phyloP scores from a whole-genome alignment of 1,284 basidiomycete genomes.

The Somion occarium region DNA sequence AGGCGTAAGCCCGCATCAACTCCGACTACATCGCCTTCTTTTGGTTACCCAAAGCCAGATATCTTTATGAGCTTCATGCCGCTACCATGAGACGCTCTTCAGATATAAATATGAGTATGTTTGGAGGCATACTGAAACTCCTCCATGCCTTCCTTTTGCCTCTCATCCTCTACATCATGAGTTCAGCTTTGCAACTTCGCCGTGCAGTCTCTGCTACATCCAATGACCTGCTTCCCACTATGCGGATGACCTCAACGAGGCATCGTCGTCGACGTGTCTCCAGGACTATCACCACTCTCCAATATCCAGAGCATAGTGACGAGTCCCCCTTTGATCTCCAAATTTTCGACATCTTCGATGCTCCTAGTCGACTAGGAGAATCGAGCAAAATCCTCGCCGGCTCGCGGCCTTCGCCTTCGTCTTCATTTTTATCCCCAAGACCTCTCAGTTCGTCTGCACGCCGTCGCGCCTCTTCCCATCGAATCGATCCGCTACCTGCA shows the following conservation, averaged over 20 bases:
- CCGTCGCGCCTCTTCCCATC: background rate
- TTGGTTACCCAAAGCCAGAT: background rate
- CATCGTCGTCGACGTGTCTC: background rate
- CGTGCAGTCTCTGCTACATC: background rate
- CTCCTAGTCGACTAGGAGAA: slow-evolving; percentile 23
- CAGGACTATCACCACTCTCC: slow-evolving; percentile 8
- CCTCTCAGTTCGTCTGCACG: background rate
- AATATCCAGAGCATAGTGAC: slow-evolving; percentile 6
- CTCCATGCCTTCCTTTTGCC: background rate
- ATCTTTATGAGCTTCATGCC: background rate
- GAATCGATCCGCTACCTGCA: slow-evolving; percentile 18
- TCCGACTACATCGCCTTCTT: slow-evolving; percentile 11
- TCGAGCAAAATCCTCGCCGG: slow-evolving; percentile 19
- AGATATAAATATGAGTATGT: background rate
- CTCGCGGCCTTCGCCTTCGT: background rate
- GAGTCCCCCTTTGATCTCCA: slow-evolving; percentile 15
- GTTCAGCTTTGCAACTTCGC: background rate
- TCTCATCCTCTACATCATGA: background rate
- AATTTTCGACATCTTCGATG: slow-evolving; percentile 29
- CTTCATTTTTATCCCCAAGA: background rate
- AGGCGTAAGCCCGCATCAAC: slow-evolving; percentile 16
- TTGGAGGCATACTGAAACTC: background rate
- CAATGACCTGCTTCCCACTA: background rate
- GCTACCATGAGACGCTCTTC: background rate
- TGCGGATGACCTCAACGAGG: background rate